Percentiles rank a stretch among this genome's conserved stretches.
These are phyloP conservation scores for Heteromeles arbutifolia DNA, from an alignment of 306 rosid genomes.

Conservation along the genomic window DNA sequence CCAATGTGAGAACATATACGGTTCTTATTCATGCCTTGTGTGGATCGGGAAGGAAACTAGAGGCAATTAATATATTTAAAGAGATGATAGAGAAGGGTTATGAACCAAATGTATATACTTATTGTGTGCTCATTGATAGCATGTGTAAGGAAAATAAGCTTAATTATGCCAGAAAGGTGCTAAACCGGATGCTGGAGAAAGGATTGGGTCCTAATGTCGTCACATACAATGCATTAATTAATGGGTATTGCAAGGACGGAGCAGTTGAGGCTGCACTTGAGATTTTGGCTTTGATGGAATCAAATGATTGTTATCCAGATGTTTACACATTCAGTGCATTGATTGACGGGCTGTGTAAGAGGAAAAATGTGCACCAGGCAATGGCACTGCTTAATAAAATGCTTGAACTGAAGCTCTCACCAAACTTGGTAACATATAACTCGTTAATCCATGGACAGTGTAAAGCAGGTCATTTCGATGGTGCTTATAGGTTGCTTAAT, in stretches of 20 bases:
- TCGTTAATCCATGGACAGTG: conserved; percentile 60
- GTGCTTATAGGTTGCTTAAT: conserved; percentile 47
- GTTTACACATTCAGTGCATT: conserved; percentile 56
- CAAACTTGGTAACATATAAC: conserved; percentile 49
- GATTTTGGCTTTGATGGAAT: conserved; percentile 45
- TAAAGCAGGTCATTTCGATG: conserved; percentile 46
- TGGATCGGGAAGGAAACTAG: conserved; percentile 34
- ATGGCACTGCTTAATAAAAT: conserved; percentile 56
- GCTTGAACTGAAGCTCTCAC: conserved; percentile 45
- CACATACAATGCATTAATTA: not conserved
- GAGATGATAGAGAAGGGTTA: conserved; percentile 48
- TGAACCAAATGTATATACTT: conserved; percentile 53
- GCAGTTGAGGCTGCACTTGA: not conserved
- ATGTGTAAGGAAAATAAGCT: conserved; percentile 42
- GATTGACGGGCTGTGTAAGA: conserved; percentile 53
- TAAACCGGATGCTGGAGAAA: not conserved
- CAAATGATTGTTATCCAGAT: conserved; percentile 46
- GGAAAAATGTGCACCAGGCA: conserved; percentile 57
- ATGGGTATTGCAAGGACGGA: not conserved
- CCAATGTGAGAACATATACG: conserved; percentile 42
- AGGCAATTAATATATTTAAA: conserved; percentile 38
- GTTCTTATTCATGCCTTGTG: conserved; percentile 41
- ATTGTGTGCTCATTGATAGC: conserved; percentile 42
- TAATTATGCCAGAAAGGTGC: conserved; percentile 43
- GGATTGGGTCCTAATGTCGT: not conserved